phyloP scores from a whole-genome alignment of 192 early-diverging fungal species.

The Coemansia sp. region DNA sequence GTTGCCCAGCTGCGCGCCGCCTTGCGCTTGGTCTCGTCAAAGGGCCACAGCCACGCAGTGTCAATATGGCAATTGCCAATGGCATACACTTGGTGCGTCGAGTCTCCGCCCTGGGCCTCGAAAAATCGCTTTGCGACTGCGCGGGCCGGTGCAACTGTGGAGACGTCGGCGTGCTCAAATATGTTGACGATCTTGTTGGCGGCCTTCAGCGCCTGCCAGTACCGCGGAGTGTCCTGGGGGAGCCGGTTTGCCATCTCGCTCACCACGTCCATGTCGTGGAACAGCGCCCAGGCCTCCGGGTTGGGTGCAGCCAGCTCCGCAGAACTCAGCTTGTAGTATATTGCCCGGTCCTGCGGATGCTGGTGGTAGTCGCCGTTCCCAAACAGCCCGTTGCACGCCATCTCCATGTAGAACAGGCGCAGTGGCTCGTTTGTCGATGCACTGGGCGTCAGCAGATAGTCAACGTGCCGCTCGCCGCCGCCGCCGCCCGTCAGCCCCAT shows the following conservation, averaged over 20 bases:
- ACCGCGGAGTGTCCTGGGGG: constrained; percentile 66
- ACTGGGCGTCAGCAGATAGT: constrained; percentile 50
- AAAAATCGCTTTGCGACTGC: constrained; percentile 67
- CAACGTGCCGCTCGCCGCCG: constrained; percentile 59
- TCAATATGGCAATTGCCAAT: constrained; percentile 90
- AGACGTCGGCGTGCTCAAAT: constrained; percentile 58
- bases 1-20: constrained; percentile 77
- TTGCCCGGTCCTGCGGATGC: constrained; percentile 68
- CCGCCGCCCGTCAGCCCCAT: constrained; percentile 84
- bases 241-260: constrained; percentile 73
- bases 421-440: constrained; percentile 47
- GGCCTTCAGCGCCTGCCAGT: constrained; percentile 74
- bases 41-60: constrained; percentile 96
- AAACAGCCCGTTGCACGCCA: constrained; percentile 91
- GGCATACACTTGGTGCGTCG: constrained; percentile 76
- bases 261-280: constrained; percentile 81
- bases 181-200: constrained; percentile 81
- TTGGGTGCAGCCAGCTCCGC: constrained; percentile 75
- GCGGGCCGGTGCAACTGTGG: constrained; percentile 41
- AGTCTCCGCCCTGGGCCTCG: constrained; percentile 57
- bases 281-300: constrained; percentile 66
- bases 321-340: constrained; percentile 61
- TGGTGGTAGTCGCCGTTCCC: constrained; percentile 67
- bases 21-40: constrained; percentile 94
- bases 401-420: constrained; percentile 81